A percentile compares a stretch with the other conserved stretches of the same genome.
These are phyloP conservation scores for Saccharum officinarum DNA, from an alignment of 176 grass and related monocot genomes.

Conservation along the genomic window DNA sequence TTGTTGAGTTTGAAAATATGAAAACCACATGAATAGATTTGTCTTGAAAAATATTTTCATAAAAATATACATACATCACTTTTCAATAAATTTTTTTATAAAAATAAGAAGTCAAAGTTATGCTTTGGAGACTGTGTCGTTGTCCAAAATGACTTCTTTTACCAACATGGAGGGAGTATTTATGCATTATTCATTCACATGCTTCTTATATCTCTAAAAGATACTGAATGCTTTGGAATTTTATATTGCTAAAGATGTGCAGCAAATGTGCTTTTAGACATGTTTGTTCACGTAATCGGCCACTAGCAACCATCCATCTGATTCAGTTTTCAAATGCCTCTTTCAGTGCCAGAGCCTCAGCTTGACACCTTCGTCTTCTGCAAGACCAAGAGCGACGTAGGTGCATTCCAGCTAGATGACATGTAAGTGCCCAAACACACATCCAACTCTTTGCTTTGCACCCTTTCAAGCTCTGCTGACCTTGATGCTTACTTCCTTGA, in stretches of 20 bases:
- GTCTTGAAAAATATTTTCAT: too few species aligned
- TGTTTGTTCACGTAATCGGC: not conserved
- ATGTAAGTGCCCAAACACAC: constrained; percentile 47
- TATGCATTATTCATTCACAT: not conserved
- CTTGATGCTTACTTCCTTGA: constrained; percentile 4
- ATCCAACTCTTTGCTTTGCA: not conserved
- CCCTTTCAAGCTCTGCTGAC: not conserved
- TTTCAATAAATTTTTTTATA: too few species aligned
- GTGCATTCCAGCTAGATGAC: constrained; percentile 96
- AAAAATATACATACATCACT: too few species aligned
- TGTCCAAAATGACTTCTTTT: too few species aligned
- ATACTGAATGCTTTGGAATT: not conserved
- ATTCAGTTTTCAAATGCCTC: not conserved
- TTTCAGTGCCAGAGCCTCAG: constrained; percentile 76
- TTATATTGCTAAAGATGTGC: not conserved
- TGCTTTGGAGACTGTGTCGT: too few species aligned
- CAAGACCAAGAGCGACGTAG: constrained; percentile 84
- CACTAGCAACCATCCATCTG: not conserved
- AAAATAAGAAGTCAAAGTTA: too few species aligned
- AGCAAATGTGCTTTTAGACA: not conserved
- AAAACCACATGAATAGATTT: too few species aligned
- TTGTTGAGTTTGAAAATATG: too few species aligned
- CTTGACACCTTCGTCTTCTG: constrained; percentile 93
- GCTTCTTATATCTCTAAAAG: not conserved
- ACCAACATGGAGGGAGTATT: too few species aligned